Evolutionary conservation across 2,329 filamentous ascomycete species (phyloP).

Genomic region (Rhynchosporium agropyri): DNA sequence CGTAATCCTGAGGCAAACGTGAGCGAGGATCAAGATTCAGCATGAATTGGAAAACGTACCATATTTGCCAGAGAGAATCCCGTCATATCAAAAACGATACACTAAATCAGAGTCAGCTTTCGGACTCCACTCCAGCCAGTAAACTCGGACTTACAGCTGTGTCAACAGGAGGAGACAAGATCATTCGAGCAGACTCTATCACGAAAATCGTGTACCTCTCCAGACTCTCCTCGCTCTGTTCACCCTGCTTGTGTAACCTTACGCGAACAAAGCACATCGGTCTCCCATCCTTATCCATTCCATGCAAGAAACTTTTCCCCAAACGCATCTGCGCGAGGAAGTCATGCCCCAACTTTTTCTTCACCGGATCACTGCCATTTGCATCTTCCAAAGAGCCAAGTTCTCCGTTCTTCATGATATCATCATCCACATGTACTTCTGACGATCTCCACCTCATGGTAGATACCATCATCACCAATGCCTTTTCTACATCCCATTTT

Average conservation of each 20-base stretch:
- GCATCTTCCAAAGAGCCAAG: slow-evolving; percentile 63
- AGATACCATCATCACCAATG: slow-evolving; percentile 89
- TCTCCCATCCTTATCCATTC: slow-evolving; percentile 78
- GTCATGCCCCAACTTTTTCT: slow-evolving; percentile 70
- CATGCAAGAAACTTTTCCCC: slow-evolving; percentile 93
- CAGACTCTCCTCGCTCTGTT: slow-evolving; percentile 79
- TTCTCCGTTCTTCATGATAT: slow-evolving; percentile 81
- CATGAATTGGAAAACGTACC: slow-evolving; percentile 51
- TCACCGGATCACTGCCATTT: slow-evolving; percentile 56
- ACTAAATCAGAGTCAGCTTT: slow-evolving; percentile 52
- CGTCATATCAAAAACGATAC: slow-evolving; percentile 94
- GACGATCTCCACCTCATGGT: slow-evolving; percentile 88
- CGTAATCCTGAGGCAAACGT: slow-evolving; percentile 68
- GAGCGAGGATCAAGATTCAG: slow-evolving; percentile 9
- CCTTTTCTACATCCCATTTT: slow-evolving; percentile 94
- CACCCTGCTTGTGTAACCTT: slow-evolving; percentile 76
- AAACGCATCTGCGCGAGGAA: slow-evolving; percentile 83
- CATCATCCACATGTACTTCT: slow-evolving; percentile 86
- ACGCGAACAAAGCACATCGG: slow-evolving; percentile 87
- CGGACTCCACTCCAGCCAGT: not conserved
- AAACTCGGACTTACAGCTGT: slow-evolving; percentile 73
- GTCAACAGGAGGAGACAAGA: slow-evolving; percentile 78
- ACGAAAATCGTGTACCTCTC: slow-evolving; percentile 91
- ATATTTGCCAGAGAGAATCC: slow-evolving; percentile 93
- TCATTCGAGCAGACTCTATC: slow-evolving; percentile 90